Conservation (phyloP, 1,139 yeast species). For the Taiozyma sp. region DNA sequence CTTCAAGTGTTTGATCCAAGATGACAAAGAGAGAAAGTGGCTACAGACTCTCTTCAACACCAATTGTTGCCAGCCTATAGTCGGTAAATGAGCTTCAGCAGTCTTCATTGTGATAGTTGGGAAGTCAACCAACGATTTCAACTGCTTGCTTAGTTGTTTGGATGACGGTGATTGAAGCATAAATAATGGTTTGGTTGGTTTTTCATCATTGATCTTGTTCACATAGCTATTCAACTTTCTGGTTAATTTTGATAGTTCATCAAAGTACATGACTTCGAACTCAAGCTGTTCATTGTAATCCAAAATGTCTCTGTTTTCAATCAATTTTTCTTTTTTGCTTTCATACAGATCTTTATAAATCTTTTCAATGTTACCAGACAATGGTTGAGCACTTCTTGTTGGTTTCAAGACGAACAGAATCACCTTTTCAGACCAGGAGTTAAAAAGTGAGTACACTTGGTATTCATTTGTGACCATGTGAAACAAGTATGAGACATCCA, state of each 20-base stretch:
- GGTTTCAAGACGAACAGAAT: constrained; percentile 66
- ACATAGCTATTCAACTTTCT: constrained; percentile 52
- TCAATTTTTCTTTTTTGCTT: constrained; percentile 43
- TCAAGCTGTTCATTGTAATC: constrained; percentile 46
- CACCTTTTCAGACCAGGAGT: constrained; percentile 57
- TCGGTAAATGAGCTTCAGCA: constrained; percentile 57
- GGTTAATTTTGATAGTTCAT: constrained; percentile 45
- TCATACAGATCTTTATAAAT: constrained; percentile 50
- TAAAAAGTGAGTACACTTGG: constrained; percentile 67
- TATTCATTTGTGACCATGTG: constrained; percentile 76
- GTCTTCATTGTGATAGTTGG: constrained; percentile 64
- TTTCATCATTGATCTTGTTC: constrained; percentile 58
- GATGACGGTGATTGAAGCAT: constrained; percentile 73
- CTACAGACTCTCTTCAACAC: constrained; percentile 65
- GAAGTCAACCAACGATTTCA: constrained; percentile 47
- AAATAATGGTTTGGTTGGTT: constrained; percentile 61
- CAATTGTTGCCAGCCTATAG: constrained; percentile 82
- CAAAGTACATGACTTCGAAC: constrained; percentile 50
- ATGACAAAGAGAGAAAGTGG: constrained; percentile 69
- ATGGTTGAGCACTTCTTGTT: constrained; percentile 59
- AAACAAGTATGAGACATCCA: constrained; percentile 64
- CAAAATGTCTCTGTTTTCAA: constrained; percentile 40
- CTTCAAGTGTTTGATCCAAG: constrained; percentile 68
- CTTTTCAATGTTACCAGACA: constrained; percentile 49
- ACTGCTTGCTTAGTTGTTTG: constrained; percentile 35